Base-by-base conservation (phyloP, 345 rosid species). In the Hypericum androsaemum region DNA sequence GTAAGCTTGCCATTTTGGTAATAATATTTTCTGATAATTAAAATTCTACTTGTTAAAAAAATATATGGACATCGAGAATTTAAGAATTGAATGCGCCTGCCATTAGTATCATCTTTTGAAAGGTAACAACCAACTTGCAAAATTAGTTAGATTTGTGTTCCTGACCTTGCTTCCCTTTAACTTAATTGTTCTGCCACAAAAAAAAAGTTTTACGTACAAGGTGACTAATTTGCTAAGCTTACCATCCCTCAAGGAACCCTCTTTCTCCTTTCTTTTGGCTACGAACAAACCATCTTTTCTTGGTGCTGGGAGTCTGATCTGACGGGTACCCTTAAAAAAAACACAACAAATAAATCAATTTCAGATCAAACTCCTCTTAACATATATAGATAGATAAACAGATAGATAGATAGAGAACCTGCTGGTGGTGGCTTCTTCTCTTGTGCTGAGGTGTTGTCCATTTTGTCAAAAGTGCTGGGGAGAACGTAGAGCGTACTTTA, bases 221-320 rank as follows among this genome's bases (percentile, higher is more conserved):
- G 32, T 22, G 2, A 22, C 32, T 7, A 51, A 40, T 14, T 39
- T 17, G 41, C 50, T 5, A 7, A 5, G 40, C 73, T 66, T 71
- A 82, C 89, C 84, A 74, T 73, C 85, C 82, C 59, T 75, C 81
- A 11, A 79, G 62, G 70, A 73, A 82, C 46, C 84, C 73, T 50
- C 80, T 71, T 10, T 79, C 77, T 41, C 80, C 84, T 71, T 66
- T 78, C 55, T 66, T 73, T 74, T 71, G 74, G 5, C 74, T 46
- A 2, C 57, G 64, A 39, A 68, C 45, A 48, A 37, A 64, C 13
- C 69, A 43, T 56, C 71, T 70, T 60, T 64, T 74, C 51, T 43
- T 41, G 1, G 67, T 39, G 5, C 69, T 43, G 15, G 69, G 73
- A 47, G 66, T 70, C 48, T 56, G 32, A 22, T 22, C 73, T 6